These are phyloP conservation scores for Papiliotrema flavescens DNA, from an alignment of 1,284 basidiomycete genomes.

Conservation along the genomic window DNA sequence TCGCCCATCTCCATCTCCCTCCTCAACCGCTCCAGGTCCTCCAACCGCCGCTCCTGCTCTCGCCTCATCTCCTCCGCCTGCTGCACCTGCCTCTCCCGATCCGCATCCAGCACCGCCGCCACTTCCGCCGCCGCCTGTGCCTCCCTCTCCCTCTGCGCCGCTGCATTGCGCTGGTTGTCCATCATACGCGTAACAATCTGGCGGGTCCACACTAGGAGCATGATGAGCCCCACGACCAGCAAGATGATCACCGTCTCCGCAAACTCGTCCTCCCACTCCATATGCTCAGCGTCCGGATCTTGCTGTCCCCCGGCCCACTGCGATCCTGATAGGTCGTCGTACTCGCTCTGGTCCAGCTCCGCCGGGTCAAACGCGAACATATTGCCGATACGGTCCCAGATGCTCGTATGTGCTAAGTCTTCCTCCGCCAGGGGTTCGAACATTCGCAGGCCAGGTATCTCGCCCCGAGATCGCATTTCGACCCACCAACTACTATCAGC, in stretches of 20 bases:
- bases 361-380: background rate
- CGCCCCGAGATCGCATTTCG: conserved; percentile 37
- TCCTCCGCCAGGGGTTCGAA: conserved; percentile 32
- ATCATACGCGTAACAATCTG: conserved; percentile 17
- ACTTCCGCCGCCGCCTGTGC: background rate
- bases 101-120: background rate
- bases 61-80: background rate
- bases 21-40: too few species aligned
- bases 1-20: too few species aligned
- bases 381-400: conserved; percentile 27
- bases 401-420: background rate
- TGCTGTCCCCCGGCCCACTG: background rate
- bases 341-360: conserved; percentile 10
- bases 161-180: conserved; percentile 13
- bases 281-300: conserved; percentile 5
- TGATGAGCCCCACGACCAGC: conserved; percentile 19
- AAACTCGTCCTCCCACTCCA: conserved; percentile 28
- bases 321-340: conserved; percentile 7
- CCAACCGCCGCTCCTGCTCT: too few species aligned
- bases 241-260: conserved; percentile 33
- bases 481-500: conserved; percentile 38
- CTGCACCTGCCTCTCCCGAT: background rate
- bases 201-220: conserved; percentile 24
- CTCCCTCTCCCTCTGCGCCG: background rate
- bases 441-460: conserved; percentile 36